These are phyloP conservation scores for Starmerella riodocensis DNA, from an alignment of 805 yeast genomes.

Conservation along the genomic window DNA sequence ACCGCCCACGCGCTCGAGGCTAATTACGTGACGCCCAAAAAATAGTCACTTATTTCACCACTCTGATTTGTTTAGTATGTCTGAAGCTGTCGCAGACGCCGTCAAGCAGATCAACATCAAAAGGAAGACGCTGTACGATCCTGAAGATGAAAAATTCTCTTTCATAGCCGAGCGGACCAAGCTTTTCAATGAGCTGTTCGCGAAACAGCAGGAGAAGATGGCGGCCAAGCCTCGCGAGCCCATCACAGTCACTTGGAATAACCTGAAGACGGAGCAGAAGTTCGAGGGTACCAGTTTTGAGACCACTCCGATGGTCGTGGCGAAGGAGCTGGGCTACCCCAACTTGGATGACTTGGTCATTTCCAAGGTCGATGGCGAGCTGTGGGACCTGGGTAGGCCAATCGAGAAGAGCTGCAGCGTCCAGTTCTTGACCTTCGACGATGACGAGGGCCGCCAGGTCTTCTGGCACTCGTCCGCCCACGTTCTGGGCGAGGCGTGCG, in stretches of 20 bases:
- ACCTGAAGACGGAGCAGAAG: constrained; percentile 51
- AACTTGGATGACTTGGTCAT: constrained; percentile 82
- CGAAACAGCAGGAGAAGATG: constrained; percentile 57
- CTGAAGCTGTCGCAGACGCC: constrained; percentile 11
- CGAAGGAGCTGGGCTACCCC: constrained; percentile 71
- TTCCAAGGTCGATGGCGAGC: constrained; percentile 74
- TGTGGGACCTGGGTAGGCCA: constrained; percentile 95
- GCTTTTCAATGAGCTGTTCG: constrained; percentile 68
- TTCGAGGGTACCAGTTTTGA: constrained; percentile 77
- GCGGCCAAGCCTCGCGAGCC: constrained; percentile 50
- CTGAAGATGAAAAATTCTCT: constrained; percentile 60
- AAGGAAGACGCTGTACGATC: constrained; percentile 17
- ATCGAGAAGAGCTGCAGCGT: constrained; percentile 56
- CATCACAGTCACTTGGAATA: constrained; percentile 76
- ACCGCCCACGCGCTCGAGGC: too few relatives aligned
- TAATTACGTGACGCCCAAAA: too few relatives aligned
- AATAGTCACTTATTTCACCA: too few relatives aligned
- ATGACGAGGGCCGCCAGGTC: constrained; percentile 88
- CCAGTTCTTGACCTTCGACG: constrained; percentile 79
- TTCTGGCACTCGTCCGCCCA: constrained; percentile 99
- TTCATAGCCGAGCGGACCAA: constrained; percentile 68
- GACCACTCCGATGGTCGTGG: constrained; percentile 79
- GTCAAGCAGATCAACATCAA: constrained; percentile 11
- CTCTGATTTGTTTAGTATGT: too few relatives aligned
- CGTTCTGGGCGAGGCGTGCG: constrained; percentile 95